phyloP scores from a whole-genome alignment of 2,329 filamentous ascomycete genomes.

The Dryadomyces sulphureus region DNA sequence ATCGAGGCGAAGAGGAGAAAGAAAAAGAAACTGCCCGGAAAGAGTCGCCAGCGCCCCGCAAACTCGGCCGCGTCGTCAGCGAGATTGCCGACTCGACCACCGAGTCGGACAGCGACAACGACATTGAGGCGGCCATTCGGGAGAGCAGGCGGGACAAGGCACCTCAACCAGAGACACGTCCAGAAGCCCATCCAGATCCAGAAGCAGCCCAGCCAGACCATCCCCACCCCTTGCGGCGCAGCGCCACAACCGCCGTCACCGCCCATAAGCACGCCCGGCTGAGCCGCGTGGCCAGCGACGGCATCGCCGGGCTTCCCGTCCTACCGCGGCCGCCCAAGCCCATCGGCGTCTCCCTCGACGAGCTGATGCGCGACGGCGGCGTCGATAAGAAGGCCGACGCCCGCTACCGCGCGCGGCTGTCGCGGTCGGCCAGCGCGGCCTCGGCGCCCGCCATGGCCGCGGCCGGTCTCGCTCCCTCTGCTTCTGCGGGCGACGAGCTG shows the following conservation, averaged over 20 bases:
- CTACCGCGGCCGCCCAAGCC: not conserved
- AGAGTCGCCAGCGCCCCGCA: slow-evolving; percentile 9
- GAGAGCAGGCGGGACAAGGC: slow-evolving; percentile 3
- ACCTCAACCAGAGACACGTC: slow-evolving; percentile 5
- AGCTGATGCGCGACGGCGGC: slow-evolving; percentile 8
- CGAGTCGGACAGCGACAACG: slow-evolving; percentile 12
- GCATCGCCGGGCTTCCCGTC: slow-evolving; percentile 7
- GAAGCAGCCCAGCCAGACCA: no score
- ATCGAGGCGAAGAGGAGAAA: slow-evolving; percentile 1
- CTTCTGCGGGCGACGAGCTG: not conserved
- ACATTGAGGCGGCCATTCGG: not conserved
- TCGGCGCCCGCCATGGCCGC: slow-evolving; percentile 6
- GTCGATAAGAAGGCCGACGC: not conserved
- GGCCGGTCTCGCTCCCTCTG: not conserved
- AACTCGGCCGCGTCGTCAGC: slow-evolving; percentile 20
- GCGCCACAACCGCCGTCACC: slow-evolving; percentile 13
- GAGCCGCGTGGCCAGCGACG: slow-evolving; percentile 7
- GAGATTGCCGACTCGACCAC: slow-evolving; percentile 28
- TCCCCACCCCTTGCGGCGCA: slow-evolving; percentile 7
- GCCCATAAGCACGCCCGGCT: slow-evolving; percentile 2
- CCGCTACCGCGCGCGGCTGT: slow-evolving; percentile 3
- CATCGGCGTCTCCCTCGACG: slow-evolving; percentile 7
- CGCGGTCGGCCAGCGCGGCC: not conserved
- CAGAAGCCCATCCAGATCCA: no score
- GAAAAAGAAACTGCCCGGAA: no score